phyloP scores from a whole-genome alignment of 2,329 filamentous ascomycete species.

The Atkinsonella hypoxylon region DNA sequence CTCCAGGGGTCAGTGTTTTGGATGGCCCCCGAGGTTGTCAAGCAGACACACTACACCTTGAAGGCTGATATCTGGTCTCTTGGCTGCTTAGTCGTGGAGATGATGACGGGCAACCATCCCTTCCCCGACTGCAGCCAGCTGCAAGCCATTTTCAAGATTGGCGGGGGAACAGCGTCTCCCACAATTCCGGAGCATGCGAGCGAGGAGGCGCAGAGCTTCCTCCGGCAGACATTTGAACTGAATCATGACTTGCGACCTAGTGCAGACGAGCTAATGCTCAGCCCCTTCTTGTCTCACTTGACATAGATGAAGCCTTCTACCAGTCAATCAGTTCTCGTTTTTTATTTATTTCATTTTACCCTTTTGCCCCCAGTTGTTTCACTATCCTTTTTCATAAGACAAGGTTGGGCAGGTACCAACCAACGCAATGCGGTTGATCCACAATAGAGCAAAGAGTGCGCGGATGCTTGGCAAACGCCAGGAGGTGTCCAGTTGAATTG shows the following conservation, averaged over 20 bases:
- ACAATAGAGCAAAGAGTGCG: neutral
- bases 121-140: constrained; percentile 96
- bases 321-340: too few relatives aligned
- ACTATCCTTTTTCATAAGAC: neutral
- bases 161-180: constrained; percentile 73
- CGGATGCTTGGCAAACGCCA: neutral
- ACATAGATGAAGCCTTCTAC: constrained; percentile 21
- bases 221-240: constrained; percentile 85
- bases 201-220: constrained; percentile 70
- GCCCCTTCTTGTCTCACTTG: constrained; percentile 68
- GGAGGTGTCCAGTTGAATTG: neutral
- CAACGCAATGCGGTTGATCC: neutral
- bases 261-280: constrained; percentile 79
- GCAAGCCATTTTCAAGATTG: constrained; percentile 98
- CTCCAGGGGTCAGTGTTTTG: constrained; percentile 97
- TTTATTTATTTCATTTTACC: neutral
- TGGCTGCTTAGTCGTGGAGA: constrained; percentile 92
- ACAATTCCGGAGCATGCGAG: constrained; percentile 81
- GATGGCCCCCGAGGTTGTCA: constrained; percentile 99
- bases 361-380: neutral
- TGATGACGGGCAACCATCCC: constrained; percentile 95
- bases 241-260: constrained; percentile 87
- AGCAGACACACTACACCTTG: constrained; percentile 93
- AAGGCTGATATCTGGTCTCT: constrained; percentile 99
- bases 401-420: constrained; percentile 9